Evolutionary conservation across 2,329 filamentous ascomycete genomes (phyloP).

Genomic region (Trichoderma sp.): DNA sequence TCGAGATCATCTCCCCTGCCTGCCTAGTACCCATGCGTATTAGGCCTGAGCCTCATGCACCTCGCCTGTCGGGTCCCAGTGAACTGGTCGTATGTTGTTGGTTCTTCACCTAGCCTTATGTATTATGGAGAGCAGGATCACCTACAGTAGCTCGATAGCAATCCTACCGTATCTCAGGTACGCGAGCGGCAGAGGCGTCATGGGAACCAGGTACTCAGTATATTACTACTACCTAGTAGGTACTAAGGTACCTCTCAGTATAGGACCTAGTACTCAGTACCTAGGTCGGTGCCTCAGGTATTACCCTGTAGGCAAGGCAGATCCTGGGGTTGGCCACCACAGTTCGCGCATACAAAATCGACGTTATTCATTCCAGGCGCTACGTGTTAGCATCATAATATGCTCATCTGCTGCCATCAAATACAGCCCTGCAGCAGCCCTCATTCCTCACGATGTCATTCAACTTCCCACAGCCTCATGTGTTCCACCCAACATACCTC

Average conservation of each 20-base stretch:
- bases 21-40: background rate
- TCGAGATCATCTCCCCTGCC: background rate
- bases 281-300: too few species aligned
- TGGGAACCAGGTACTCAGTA: too few species aligned
- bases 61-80: background rate
- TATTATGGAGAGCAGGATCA: background rate
- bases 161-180: too few species aligned
- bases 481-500: background rate
- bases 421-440: background rate
- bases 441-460: background rate
- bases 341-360: background rate
- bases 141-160: too few species aligned
- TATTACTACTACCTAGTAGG: too few species aligned
- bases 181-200: background rate
- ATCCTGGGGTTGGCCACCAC: background rate
- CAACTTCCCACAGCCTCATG: background rate
- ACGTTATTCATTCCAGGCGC: constrained; percentile 4
- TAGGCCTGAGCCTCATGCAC: background rate
- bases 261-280: too few species aligned
- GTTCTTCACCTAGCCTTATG: background rate
- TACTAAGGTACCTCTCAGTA: too few species aligned
- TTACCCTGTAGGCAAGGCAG: background rate
- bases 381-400: background rate
- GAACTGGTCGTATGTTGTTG: background rate
- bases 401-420: background rate